Evolutionary conservation across 805 yeast species (phyloP), one percentile per base, ranked within the genome.

Genomic region (Yarrowia sp.): DNA sequence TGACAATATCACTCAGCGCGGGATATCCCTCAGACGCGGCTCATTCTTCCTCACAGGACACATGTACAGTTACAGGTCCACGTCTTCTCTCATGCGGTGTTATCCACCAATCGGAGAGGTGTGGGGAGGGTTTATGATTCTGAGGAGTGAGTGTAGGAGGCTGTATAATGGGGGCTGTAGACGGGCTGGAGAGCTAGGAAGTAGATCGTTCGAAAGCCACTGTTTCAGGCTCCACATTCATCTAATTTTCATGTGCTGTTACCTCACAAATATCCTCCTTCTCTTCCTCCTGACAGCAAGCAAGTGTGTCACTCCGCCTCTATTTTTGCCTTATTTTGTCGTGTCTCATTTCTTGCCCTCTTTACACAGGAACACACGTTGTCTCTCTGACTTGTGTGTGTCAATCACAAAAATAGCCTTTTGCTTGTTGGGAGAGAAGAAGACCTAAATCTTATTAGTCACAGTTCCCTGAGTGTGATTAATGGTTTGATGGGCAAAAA

Each of bases 41-140:
- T 52, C 32, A 26, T 26, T 26, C 61, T 42, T 56, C 59, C 45
- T 40, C 59, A 53, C 59, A 38, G 59, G 36, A 40, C 32, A 53
- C 45, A 53, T 40, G 59, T 53, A 53, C 11, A 22, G 16, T 14
- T 19, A 22, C 45, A 53, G 59, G 32, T 52, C 42, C 58, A 53
- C 40, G 63, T 36, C 48, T 41, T 55, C 48, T 26, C n/a, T 56
- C n/a, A 41, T 56, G 63, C 63, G 63, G n/a, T 41, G 63, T 56
- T 56, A 56, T 56, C 63, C 63, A 26, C 63, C 63, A 56, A 56
- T 56, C 63, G 63, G 63, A 56, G 8, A 32, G 36, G 48, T 56
- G 63, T 41, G 63, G 63, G 63, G 46, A 56, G 63, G 4, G n/a
- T 56, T 41, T 19, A 19, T 26, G 48, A 22, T 32, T n/a, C 10